Base-by-base conservation (phyloP, 116 monocot species). In the Posidonia oceanica region DNA sequence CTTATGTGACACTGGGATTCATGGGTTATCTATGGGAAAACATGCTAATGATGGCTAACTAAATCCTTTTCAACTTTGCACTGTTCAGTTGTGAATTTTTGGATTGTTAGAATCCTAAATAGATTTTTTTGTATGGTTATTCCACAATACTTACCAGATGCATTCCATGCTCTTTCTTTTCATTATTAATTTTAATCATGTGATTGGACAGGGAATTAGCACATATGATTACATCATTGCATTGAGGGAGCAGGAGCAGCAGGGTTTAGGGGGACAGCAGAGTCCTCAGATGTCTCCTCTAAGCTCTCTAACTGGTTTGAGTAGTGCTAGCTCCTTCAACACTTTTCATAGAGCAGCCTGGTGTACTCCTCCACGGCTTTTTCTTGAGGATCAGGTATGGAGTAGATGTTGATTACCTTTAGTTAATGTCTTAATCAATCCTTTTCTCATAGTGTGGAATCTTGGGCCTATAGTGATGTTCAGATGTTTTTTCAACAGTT, bases 161-260 rank as follows among this genome's bases (percentile, higher is more conserved):
- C 6, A 37, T 40, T 22, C 4, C 11, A 36, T 22, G 3, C 36
- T 59, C 6, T 36, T 60, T 18, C 13, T 60, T 60, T 12, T 21
- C 14, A 15, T 15, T 8, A 37, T 65, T 65, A 65, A 41, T 39
- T 29, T 14, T 68, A 5, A 39, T 69, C 38, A 13, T 70, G 39
- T 20, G 5, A 70, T 58, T 20, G 14, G 22, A 20, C 79, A 95
- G 96, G 96, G 96, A 68, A 91, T 96, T 54, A 96, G 88, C 80
- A 96, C 91, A 36, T 96, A 96, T 61, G 96, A 96, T 69, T 96
- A 91, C 71, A 91, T 96, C 61, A 80, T 91, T 64, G 96, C 96
- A 48, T 67, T 96, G 74, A 88, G 96, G 76, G 95, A 91, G 78
- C 88, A 95, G 79, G 91, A 94, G 64, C 83, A 93, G 63, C 83